These are phyloP conservation scores for Hippophae tibetana DNA, from an alignment of 306 rosid genomes.

Conservation along the genomic window DNA sequence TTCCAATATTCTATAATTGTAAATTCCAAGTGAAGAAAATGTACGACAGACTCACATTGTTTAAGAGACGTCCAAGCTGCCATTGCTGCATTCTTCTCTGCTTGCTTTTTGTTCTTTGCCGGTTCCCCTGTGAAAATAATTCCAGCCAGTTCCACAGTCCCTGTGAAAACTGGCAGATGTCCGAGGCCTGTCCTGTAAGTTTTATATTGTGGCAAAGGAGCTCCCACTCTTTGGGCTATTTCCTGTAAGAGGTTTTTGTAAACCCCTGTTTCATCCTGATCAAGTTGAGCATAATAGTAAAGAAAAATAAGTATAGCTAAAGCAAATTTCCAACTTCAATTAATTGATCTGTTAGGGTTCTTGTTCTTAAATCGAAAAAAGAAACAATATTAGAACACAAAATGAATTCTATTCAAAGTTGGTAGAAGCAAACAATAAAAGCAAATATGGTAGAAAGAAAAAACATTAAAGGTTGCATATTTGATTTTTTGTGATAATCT, in stretches of 20 bases:
- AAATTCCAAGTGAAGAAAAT: neutral
- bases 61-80: constrained; percentile 98
- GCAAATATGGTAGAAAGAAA: too few species aligned
- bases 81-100: constrained; percentile 99
- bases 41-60: constrained; percentile 53
- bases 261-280: constrained; percentile 95
- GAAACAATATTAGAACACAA: neutral
- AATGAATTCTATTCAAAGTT: neutral
- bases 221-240: constrained; percentile 98
- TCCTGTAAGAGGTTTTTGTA: constrained; percentile 97
- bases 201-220: constrained; percentile 90
- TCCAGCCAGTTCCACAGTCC: constrained; percentile 88
- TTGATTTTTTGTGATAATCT: too few species aligned
- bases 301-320: constrained; percentile 5
- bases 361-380: neutral
- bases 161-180: constrained; percentile 92
- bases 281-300: constrained; percentile 18
- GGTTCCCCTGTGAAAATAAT: constrained; percentile 89
- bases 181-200: constrained; percentile 95
- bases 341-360: too few species aligned
- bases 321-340: too few species aligned
- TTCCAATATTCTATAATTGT: neutral
- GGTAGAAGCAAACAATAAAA: neutral
- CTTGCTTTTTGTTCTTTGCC: constrained; percentile 96
- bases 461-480: too few species aligned